Base-by-base conservation (phyloP, 2,329 filamentous ascomycete genomes). In the Microcyclospora pomicola region DNA sequence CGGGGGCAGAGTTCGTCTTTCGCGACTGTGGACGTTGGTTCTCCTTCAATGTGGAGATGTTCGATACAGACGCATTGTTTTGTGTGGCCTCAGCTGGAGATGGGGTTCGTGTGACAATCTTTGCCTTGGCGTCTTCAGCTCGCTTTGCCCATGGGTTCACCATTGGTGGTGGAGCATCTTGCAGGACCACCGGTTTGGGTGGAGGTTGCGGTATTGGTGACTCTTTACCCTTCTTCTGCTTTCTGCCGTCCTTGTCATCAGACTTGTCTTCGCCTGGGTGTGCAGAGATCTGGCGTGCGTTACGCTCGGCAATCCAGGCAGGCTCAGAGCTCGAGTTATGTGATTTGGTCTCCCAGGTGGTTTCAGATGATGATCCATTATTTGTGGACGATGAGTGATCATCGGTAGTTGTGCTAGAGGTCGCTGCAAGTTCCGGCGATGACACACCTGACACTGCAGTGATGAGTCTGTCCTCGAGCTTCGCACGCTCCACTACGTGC, bases 121-220 rank as follows among this genome's bases (percentile, higher is more conserved):
- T 78, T 30, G 72, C 66, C 44, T 70, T 65, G 33, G 69, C 63
- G 34, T 76, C 77, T 52, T 85, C 79, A 50, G 72, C 79, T 39
- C 87, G 75, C 61, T 87, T 76, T 45, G 78, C 73, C 88, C 91
- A 98, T 44, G 87, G 67, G 59, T 98, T 98, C 41, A 95, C 81
- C 2, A 75, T 60, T 1, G 91, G 91, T 32, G 82, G 69, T 24
- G 85, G 81, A 13, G 88, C 88, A 43, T 91, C 84, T 34, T 80
- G 79, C 31, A 94, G 67, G 50, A 80, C 72, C 43, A 51, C 42
- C 11, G 78, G 75, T 49, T 34, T 69, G 61, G 46, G 68, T 40
- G 62, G 59, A 34, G 46, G 38, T 19, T 48, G 46, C 6, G 44
- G 37, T 5, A 24, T 24, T 24, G 46, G 33, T 7, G 45, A 28